A percentile compares a stretch with the other conserved stretches of the same genome.
These are phyloP conservation scores for Xylogone sp. DNA, from an alignment of 2,329 filamentous ascomycete species.

Conservation along the genomic window DNA sequence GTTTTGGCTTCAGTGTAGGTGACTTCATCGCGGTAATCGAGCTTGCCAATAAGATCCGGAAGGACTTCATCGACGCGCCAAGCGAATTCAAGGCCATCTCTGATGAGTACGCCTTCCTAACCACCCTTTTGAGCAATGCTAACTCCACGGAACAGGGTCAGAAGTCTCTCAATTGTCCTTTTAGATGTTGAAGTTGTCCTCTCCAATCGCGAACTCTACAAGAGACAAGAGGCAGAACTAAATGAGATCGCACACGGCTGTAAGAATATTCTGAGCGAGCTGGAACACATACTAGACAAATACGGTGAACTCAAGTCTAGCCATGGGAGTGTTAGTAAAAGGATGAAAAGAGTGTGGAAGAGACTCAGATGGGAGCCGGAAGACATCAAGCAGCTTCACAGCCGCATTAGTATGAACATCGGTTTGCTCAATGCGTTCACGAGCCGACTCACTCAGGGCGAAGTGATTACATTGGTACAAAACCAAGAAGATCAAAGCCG, in stretches of 20 bases:
- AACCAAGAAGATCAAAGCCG: conserved; percentile 7
- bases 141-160: conserved; percentile 16
- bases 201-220: conserved; percentile 11
- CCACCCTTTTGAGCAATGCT: not conserved
- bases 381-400: conserved; percentile 19
- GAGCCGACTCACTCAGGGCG: conserved; percentile 3
- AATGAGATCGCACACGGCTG: conserved; percentile 14
- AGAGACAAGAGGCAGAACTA: conserved; percentile 15
- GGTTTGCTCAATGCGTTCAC: conserved; percentile 13
- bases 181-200: conserved; percentile 21
- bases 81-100: conserved; percentile 21
- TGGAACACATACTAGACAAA: conserved; percentile 9
- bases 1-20: conserved; percentile 31
- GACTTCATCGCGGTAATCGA: conserved; percentile 29
- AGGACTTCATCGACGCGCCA: conserved; percentile 23
- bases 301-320: conserved; percentile 9
- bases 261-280: conserved; percentile 11
- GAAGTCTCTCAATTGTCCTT: conserved; percentile 23
- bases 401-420: conserved; percentile 24
- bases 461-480: conserved; percentile 6
- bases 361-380: conserved; percentile 22
- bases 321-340: conserved; percentile 3
- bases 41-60: conserved; percentile 22
- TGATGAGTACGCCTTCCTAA: conserved; percentile 17
- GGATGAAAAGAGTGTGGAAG: conserved; percentile 20